Evolutionary conservation across 2,329 filamentous ascomycete genomes (phyloP), one percentile per base, ranked within the genome.

Genomic region (Beauveria sp.): DNA sequence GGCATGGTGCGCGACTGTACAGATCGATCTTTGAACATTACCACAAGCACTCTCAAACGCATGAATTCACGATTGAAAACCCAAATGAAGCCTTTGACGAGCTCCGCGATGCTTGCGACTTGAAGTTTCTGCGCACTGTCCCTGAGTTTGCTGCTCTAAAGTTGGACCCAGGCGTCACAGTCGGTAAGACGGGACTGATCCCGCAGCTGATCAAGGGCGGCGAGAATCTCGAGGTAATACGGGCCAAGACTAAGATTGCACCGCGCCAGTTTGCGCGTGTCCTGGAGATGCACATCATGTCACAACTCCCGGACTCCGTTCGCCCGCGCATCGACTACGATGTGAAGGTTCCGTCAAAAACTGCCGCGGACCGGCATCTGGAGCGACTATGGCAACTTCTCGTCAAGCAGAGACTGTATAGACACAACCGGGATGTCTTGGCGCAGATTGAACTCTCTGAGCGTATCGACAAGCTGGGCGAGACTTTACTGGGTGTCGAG

Each of bases 61-160:
- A 85, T 59, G 93, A 97, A 71, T 83, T 99, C 68, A 96, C 92
- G 0, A 87, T 99, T 6, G 94, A 99, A 75, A 93, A 97, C 64
- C 96, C 94, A 0, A 97, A 90, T 69, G 90, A 93, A 70, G 85
- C 83, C 1, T 96, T 96, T 67, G 90, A 94, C 69, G 85, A 91
- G 62, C 78, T 96, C 67, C 84, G 91, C 66, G 90, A 94, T 70
- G 78, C 88, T 56, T 87, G 85, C 67, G 91, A 96, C 68, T 76
- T 93, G 37, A 76, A 79, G 5, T 86, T 85, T 65, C 78, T 94
- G 3, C 84, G 84, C 59, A 76, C 73, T 9, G 76, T 82, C 3
- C 79, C 85, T 0, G 79, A 83, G 9, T 90, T 90, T 69, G 73
- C 75, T 3, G 70, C 75, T 0, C 75, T 91, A 7, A 75, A 71